Evolutionary conservation across 441 rosid species (phyloP), one percentile per base, ranked within the genome.

Genomic region (Erodium trifolium): DNA sequence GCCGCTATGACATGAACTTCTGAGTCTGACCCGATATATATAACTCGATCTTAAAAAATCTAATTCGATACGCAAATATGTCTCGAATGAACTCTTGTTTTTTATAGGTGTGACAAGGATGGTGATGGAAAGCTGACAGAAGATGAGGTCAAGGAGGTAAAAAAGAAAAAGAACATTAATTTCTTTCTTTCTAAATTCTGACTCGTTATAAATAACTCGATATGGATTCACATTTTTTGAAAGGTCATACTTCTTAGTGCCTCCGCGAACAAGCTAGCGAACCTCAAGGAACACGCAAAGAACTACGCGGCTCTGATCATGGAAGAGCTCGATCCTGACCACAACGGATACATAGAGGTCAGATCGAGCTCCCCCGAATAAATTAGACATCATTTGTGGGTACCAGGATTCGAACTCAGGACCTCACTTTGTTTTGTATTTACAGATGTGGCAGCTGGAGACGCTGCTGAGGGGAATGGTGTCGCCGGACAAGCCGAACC

Each of bases 311-410:
- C 97, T 0, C 70, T 88, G 41, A 91, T 91, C 71, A 91, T 93
- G 96, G 98, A 93, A 82, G 98, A 93, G 73, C 64, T 93, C 68
- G 98, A 93, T 85, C 98, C 90, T 3, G 94, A 90, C 12, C 82
- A 86, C 65, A 73, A 63, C 73, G 98, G 97, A 3, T 91, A 84
- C 82, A 93, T 93, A 57, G 81, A 86, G 97, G 98, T 91, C 10
- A 59, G 5, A 34, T 34, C 0, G 37, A 34, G 27, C 27, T 23
- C 27, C 27, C n/a, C n/a, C n/a, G n/a, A n/a, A n/a, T n/a, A n/a
- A n/a, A n/a, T 23, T 0, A 23, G 27, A 23, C 27, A 23, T 23
- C 27, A 23, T 23, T 23, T 23, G 27, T 23, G 2, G 27, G 27
- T 2, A 23, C 1, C 27, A 23, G 2, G 27, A 23, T 23, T 23